Evolutionary conservation across 208 protist genomes (phyloP).

Genomic region (Herpetomonas samuelpessoai): DNA sequence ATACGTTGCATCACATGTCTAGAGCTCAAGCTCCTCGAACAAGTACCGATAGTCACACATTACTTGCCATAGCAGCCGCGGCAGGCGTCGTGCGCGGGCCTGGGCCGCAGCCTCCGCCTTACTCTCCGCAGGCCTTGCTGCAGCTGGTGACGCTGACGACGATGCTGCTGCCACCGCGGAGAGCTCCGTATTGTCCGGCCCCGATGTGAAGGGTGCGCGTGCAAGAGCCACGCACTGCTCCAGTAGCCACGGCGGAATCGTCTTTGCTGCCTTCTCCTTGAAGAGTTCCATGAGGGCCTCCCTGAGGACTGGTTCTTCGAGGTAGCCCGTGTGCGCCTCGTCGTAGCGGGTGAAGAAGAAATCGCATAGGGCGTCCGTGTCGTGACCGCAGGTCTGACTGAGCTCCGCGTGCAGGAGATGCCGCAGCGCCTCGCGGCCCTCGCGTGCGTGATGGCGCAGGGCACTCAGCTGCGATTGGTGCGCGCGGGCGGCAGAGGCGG

Average conservation of each 20-base stretch:
- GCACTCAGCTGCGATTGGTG: no score
- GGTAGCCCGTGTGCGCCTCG: constrained; percentile 27
- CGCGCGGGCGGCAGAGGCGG: no score
- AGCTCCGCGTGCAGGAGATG: constrained; percentile 26
- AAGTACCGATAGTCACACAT: constrained; percentile 59
- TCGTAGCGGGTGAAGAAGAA: constrained; percentile 33
- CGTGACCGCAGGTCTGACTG: constrained; percentile 23
- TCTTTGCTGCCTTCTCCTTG: neutral
- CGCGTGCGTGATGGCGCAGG: no score
- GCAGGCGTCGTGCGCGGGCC: constrained; percentile 25
- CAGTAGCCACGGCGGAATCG: constrained; percentile 39
- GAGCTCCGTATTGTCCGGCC: constrained; percentile 5
- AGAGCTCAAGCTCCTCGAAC: constrained; percentile 39
- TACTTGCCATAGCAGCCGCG: constrained; percentile 13
- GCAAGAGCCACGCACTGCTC: constrained; percentile 34
- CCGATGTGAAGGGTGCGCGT: constrained; percentile 30
- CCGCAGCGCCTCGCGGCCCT: no score
- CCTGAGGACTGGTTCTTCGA: constrained; percentile 34
- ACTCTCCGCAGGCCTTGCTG: no score
- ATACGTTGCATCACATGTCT: constrained; percentile 2
- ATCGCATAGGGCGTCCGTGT: constrained; percentile 27
- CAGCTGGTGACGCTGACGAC: no score
- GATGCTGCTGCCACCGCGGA: neutral
- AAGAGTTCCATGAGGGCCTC: constrained; percentile 35
- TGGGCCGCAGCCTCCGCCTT: constrained; percentile 24